Conservation (phyloP, 1,284 basidiomycete species). For the Trichosporon inkin region DNA sequence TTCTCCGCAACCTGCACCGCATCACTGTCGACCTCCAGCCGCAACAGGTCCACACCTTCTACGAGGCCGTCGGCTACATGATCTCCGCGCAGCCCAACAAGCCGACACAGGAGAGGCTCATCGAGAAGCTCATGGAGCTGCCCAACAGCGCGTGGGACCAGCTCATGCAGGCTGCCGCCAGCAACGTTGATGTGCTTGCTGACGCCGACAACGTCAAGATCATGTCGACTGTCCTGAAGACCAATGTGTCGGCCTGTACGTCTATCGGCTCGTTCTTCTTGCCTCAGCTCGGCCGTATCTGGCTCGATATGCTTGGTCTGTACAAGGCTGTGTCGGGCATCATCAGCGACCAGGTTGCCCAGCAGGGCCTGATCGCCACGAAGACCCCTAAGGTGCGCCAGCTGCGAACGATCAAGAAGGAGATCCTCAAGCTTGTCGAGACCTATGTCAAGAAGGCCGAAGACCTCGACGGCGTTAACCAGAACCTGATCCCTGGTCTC, state of each 20-base stretch:
- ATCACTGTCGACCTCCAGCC: constrained; percentile 95
- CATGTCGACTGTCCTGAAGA: constrained; percentile 94
- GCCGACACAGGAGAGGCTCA: constrained; percentile 91
- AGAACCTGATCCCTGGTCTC: constrained; percentile 88
- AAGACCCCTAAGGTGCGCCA: constrained; percentile 96
- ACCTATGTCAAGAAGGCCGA: constrained; percentile 96
- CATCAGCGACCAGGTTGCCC: constrained; percentile 86
- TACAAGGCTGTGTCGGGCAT: constrained; percentile 98
- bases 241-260: constrained; percentile 95
- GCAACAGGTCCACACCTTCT: constrained; percentile 94
- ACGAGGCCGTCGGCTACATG: constrained; percentile 99
- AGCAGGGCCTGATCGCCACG: constrained; percentile 84
- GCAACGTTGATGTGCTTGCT: constrained; percentile 86
- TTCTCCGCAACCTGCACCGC: constrained; percentile 81
- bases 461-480: constrained; percentile 87
- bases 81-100: constrained; percentile 98
- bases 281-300: constrained; percentile 92
- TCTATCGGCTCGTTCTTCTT: constrained; percentile 97
- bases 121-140: constrained; percentile 92
- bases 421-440: constrained; percentile 94
- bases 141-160: constrained; percentile 99
- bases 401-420: constrained; percentile 96
- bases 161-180: constrained; percentile 91
- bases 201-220: constrained; percentile 96
- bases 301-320: constrained; percentile 96